phyloP scores from a whole-genome alignment of 257 asterid genomes.

The Catharanthus roseus region DNA sequence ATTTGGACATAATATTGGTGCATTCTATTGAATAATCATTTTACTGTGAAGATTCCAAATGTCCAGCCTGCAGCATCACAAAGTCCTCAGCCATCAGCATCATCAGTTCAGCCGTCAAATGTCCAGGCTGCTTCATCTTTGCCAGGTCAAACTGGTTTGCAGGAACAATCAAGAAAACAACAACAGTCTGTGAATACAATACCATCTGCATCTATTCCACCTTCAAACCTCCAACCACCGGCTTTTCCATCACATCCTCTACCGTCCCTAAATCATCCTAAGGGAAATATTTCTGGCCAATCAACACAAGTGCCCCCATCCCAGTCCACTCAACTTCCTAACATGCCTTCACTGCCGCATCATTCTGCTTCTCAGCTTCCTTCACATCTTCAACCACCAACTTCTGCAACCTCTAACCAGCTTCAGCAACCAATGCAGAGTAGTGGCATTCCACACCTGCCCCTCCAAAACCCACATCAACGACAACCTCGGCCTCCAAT shows the following conservation, averaged over 20 bases:
- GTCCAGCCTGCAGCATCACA: conserved; percentile 44
- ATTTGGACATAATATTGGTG: conserved; percentile 19
- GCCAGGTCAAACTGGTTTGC: conserved; percentile 43
- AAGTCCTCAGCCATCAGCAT: conserved; percentile 49
- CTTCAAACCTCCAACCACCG: conserved; percentile 46
- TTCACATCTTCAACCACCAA: conserved; percentile 53
- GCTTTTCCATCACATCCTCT: conserved; percentile 49
- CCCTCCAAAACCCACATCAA: conserved; percentile 64
- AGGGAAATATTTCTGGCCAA: conserved; percentile 44
- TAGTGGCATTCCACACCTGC: conserved; percentile 49
- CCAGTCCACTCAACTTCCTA: conserved; percentile 56
- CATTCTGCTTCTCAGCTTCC: conserved; percentile 53
- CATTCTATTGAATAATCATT: conserved; percentile 10
- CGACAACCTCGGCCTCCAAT: conserved; percentile 56
- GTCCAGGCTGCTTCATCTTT: conserved; percentile 41
- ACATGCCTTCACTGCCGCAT: conserved; percentile 51
- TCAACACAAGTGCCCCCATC: conserved; percentile 45
- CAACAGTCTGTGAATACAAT: conserved; percentile 40
- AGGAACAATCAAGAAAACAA: conserved; percentile 60
- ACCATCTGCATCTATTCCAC: conserved; percentile 40
- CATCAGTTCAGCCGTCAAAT: conserved; percentile 43
- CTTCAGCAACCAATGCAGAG: conserved; percentile 62
- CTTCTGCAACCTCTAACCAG: conserved; percentile 49
- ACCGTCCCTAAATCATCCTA: conserved; percentile 48
- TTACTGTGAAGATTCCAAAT: conserved; percentile 39